Evolutionary conservation across 805 yeast species (phyloP), one percentile per base, ranked within the genome.

Genomic region (Yamadazyma laniorum): DNA sequence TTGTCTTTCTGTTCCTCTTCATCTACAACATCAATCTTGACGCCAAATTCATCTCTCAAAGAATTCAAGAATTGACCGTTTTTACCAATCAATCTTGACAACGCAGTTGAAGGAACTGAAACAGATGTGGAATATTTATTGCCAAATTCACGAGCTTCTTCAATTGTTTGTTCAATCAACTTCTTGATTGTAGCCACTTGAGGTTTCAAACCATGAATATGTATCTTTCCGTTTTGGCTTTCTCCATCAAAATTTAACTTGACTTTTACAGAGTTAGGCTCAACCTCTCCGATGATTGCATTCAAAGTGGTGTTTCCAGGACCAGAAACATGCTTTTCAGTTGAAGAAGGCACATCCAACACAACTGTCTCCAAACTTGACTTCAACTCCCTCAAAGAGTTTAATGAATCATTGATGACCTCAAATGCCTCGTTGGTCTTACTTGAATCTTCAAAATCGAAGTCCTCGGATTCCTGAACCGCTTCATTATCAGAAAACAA

Each of bases 21-120:
- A 11, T 65, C 67, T 34, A 77, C 81, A 37, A 88, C 80, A 53
- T 90, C 95, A 45, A 93, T 73, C 49, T 74, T 75, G 48, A 85
- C 87, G 33, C 81, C 87, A 52, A 71, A 87, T 53, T 85, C 83
- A 7, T 84, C 86, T 46, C 84, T 74, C 43, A 88, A 59, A 34
- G 76, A 67, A 49, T 77, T 76, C 55, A 93, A 65, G 55, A 80
- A 79, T 29, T 86, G 66, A 39, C 99, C 99, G 44, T 79, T 85
- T 57, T 83, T 85, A 49, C 99, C 99, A 60, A 93, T 88, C 37
- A 95, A 71, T 63, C 93, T 80, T 19, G 93, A 75, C 43, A 91
- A 67, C 33, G 79, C 76, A 35, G 71, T 65, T 2, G 79, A 61
- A 45, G 96, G 95, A 56, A 88, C 80, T 21, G 68, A 70, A 37